Conservation (phyloP, 106 monocot genomes). For the Acanthochlamys bracteata region DNA sequence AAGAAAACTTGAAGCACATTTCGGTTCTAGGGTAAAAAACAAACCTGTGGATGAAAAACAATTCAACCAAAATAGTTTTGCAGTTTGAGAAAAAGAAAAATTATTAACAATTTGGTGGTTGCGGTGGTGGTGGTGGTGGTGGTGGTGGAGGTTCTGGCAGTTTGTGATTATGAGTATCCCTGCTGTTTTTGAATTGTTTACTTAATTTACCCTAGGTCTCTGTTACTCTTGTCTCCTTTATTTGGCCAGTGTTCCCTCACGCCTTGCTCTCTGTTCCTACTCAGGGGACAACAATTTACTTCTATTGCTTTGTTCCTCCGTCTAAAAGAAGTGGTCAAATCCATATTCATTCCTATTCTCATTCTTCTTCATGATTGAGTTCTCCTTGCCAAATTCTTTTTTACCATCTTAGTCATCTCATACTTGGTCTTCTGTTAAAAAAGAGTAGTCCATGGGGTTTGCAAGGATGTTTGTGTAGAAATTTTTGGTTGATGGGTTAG, state of each 20-base stretch:
- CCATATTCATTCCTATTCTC: neutral
- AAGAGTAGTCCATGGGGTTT: no score
- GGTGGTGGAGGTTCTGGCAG: no score
- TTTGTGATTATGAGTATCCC: neutral
- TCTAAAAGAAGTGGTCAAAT: neutral
- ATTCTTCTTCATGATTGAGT: neutral
- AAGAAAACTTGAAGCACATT: no score
- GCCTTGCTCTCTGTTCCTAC: slow-evolving; percentile 9
- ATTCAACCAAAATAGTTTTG: no score
- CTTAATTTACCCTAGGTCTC: slow-evolving; percentile 1
- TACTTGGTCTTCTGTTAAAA: no score
- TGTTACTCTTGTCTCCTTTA: slow-evolving; percentile 15
- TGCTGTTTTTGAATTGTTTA: slow-evolving; percentile 12
- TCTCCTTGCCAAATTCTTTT: neutral
- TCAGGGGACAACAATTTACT: slow-evolving; percentile 6
- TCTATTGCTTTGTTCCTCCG: slow-evolving; percentile 9
- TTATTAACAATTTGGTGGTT: no score
- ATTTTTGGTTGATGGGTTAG: neutral
- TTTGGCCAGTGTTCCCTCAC: slow-evolving; percentile 13
- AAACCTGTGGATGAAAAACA: no score
- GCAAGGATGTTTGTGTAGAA: neutral
- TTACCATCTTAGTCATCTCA: no score
- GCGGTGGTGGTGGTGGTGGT: no score
- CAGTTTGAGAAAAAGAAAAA: no score
- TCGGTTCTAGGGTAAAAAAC: no score